Evolutionary conservation across 495 filamentous ascomycete species (phyloP).

Genomic region (Daldinia concentrica): DNA sequence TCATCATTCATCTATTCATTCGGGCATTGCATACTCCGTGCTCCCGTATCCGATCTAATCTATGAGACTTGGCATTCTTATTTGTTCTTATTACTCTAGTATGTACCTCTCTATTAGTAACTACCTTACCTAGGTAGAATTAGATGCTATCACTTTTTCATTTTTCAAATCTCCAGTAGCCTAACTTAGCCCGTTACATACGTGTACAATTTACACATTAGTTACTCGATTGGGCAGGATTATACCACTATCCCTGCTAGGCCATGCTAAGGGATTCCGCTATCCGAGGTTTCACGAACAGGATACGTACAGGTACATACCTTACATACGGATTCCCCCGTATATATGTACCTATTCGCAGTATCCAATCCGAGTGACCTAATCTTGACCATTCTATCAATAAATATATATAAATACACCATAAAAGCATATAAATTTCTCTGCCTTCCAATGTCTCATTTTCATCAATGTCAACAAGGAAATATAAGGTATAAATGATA

Average conservation of each 20-base stretch:
- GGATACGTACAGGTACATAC: not conserved
- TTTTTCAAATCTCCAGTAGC: constrained; percentile 22
- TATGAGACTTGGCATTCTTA: constrained; percentile 31
- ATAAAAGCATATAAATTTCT: not conserved
- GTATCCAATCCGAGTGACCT: not conserved
- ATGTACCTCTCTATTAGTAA: too few relatives aligned
- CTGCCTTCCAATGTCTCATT: not conserved
- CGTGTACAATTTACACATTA: constrained; percentile 8
- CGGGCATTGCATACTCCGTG: constrained; percentile 28
- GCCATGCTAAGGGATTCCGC: constrained; percentile 25
- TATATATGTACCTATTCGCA: not conserved
- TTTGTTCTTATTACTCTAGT: constrained; percentile 17
- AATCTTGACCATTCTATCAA: not conserved
- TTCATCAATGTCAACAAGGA: not conserved
- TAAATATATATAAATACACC: too few relatives aligned
- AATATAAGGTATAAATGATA: constrained; percentile 5
- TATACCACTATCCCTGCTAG: constrained; percentile 25
- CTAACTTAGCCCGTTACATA: constrained; percentile 17
- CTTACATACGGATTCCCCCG: not conserved
- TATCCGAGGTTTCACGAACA: constrained; percentile 31
- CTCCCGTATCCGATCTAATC: constrained; percentile 39
- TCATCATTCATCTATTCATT: constrained; percentile 24
- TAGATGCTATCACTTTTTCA: constrained; percentile 13
- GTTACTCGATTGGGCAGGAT: constrained; percentile 29
- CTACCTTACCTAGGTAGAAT: too few relatives aligned